Conservation (phyloP, 306 rosid genomes). For the Fragaria ananassa region DNA sequence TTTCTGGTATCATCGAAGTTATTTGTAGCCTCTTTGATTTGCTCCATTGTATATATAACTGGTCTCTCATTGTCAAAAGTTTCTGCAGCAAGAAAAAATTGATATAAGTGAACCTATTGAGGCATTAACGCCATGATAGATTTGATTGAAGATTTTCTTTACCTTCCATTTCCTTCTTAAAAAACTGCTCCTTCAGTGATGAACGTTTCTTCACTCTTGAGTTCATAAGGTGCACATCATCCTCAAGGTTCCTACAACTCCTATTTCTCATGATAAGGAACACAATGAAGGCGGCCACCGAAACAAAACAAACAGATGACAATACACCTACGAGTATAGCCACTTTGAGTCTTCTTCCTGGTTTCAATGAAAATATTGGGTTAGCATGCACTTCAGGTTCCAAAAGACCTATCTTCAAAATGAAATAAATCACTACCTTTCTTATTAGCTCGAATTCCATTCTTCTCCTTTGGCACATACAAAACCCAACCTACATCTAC, state of each 20-base stretch:
- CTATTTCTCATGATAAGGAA: conserved; percentile 13
- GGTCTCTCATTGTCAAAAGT: conserved; percentile 19
- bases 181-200: conserved; percentile 13
- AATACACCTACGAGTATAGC: neutral
- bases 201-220: neutral
- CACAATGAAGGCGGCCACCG: neutral
- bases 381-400: neutral
- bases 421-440: neutral
- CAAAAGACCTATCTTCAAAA: neutral
- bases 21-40: conserved; percentile 8
- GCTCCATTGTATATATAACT: conserved; percentile 16
- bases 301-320: conserved; percentile 7
- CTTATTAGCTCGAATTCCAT: neutral
- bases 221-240: conserved; percentile 3
- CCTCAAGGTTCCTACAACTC: neutral
- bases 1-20: conserved; percentile 18
- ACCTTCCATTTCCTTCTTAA: conserved; percentile 24
- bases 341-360: conserved; percentile 15
- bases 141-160: neutral
- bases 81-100: conserved; percentile 13
- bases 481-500: conserved; percentile 24
- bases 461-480: conserved; percentile 20
- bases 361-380: neutral
- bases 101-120: neutral
- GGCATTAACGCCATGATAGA: neutral